Evolutionary conservation across 805 yeast genomes (phyloP).

Genomic region (Myxozyma geophila): DNA sequence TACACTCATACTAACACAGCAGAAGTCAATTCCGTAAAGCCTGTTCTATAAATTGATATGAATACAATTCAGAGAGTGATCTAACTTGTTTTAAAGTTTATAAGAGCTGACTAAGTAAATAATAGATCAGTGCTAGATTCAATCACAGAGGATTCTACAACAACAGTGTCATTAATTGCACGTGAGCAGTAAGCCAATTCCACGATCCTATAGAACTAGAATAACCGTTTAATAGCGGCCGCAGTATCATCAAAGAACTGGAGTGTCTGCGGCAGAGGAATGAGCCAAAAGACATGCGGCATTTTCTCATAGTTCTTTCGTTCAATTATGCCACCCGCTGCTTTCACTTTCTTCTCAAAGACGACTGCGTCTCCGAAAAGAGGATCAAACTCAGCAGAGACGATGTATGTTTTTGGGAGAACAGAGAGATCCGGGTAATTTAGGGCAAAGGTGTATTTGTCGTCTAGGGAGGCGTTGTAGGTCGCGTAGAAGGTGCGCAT

Average conservation of each 20-base stretch:
- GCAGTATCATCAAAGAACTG: conserved; percentile 21
- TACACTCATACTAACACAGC: too few species aligned
- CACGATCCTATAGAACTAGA: background rate
- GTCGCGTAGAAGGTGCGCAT: conserved; percentile 16
- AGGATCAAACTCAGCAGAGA: conserved; percentile 23
- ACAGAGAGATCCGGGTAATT: conserved; percentile 12
- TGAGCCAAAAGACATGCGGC: conserved; percentile 23
- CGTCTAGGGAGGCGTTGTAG: conserved; percentile 17
- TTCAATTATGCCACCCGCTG: background rate
- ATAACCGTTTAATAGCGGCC: conserved; percentile 3
- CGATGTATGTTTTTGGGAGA: conserved; percentile 9
- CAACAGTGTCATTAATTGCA: too few species aligned
- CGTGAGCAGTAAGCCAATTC: too few species aligned
- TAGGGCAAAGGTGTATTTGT: conserved; percentile 13
- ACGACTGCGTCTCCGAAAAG: conserved; percentile 9
- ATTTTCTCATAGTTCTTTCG: conserved; percentile 3
- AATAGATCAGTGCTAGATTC: too few species aligned
- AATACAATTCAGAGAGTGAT: too few species aligned
- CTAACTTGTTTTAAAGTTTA: too few species aligned
- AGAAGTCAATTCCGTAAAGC: too few species aligned
- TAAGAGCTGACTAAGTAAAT: too few species aligned
- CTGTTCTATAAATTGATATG: too few species aligned
- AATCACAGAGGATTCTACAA: too few species aligned
- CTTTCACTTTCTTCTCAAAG: background rate
- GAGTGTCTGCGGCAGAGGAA: conserved; percentile 14